Evolutionary conservation across 140 eudicot species (phyloP), one percentile per base, ranked within the genome.

Genomic region (Ambrosia hybrid): DNA sequence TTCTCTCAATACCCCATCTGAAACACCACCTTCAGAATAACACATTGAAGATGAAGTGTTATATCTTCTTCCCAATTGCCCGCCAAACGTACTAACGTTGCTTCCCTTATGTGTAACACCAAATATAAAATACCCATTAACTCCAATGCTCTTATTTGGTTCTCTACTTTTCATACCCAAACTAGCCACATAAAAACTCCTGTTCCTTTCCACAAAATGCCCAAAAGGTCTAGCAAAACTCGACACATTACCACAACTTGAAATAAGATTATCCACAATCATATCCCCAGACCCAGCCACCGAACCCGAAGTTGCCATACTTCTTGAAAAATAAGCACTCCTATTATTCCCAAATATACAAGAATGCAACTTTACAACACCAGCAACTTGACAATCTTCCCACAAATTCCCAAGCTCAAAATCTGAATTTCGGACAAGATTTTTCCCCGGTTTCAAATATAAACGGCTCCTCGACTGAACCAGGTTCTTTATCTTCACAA

Each of bases 241-340:
- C 0, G 84, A 76, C 55, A 82, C 83, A 79, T 71, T 89, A 6
- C 95, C 96, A 76, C 87, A 81, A 41, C 82, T 78, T 3, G 91
- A 74, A 9, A 86, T 53, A 5, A 84, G 76, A 79, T 59, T 85
- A 61, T 91, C 97, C 43, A 85, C 86, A 66, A 88, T 59, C 46
- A 88, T 46, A 79, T 91, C 98, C 14, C 92, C 88, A 10, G 95
- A 78, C 1, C 87, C 84, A 43, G 87, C 51, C 8, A 74, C 74
- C 4, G 95, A 83, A 61, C 89, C 88, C 57, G 94, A 83, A 76
- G 96, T 81, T 41, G 96, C 90, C 96, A 87, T 89, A 14, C 60
- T 33, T 63, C 51, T 77, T 65, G 65, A 14, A 49, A 66, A 65
- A 66, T 16, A 64, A 1, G 38, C 36, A 45, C 16, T 74, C 41